These are phyloP conservation scores for Ophiosphaerella korrae DNA, from an alignment of 2,329 filamentous ascomycete genomes.

Conservation along the genomic window DNA sequence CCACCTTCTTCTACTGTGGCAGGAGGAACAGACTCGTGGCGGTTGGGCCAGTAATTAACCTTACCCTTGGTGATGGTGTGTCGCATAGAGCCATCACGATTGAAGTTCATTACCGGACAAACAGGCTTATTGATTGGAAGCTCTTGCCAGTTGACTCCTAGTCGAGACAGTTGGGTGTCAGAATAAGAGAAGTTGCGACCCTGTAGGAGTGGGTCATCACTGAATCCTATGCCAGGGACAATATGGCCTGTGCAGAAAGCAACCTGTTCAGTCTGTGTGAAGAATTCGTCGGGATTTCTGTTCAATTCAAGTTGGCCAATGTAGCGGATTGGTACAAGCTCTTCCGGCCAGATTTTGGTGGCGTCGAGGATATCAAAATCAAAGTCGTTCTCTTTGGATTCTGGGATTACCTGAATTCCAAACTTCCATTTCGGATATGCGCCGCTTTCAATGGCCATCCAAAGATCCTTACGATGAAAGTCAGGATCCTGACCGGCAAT, in stretches of 20 bases:
- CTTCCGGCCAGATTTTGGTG: constrained; percentile 85
- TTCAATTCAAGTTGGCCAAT: constrained; percentile 82
- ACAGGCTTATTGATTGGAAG: constrained; percentile 77
- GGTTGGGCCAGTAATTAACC: constrained; percentile 82
- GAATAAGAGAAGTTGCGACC: constrained; percentile 73
- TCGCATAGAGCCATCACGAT: constrained; percentile 74
- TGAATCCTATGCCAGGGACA: constrained; percentile 78
- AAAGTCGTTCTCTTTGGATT: constrained; percentile 74
- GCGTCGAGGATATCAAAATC: constrained; percentile 86
- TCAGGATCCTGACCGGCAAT: constrained; percentile 69
- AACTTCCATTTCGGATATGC: constrained; percentile 79
- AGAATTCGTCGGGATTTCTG: constrained; percentile 79
- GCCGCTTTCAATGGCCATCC: constrained; percentile 73
- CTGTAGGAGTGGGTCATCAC: constrained; percentile 74
- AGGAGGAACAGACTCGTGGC: constrained; percentile 67
- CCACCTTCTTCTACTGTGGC: constrained; percentile 66
- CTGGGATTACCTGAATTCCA: constrained; percentile 77
- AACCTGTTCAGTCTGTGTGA: constrained; percentile 80
- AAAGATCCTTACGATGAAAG: constrained; percentile 79
- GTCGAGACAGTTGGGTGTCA: constrained; percentile 71
- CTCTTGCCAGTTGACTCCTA: constrained; percentile 77
- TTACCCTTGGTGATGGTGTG: constrained; percentile 75
- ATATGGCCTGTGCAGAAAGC: constrained; percentile 83
- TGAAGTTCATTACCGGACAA: constrained; percentile 75
- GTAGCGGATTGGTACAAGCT: constrained; percentile 73